A percentile compares a stretch with the other conserved stretches of the same genome.
phyloP scores from a whole-genome alignment of 1,284 basidiomycete genomes.

The Malassezia vespertilionis region DNA sequence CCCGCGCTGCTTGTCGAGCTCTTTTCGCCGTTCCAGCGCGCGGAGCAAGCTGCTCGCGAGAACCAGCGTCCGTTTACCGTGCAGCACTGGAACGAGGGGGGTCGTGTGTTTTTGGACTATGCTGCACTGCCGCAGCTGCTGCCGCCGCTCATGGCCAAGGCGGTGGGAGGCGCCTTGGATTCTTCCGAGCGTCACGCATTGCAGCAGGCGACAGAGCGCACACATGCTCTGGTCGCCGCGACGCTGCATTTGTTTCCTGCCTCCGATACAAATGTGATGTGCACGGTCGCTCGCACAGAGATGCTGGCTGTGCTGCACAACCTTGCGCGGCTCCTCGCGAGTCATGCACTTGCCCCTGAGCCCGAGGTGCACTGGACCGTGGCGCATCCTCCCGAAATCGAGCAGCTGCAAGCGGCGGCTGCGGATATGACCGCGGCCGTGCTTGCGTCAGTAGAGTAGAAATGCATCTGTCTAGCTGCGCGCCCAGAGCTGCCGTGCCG shows the following conservation, averaged over 20 bases:
- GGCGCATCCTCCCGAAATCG: slow-evolving; percentile 13
- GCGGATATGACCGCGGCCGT: slow-evolving; percentile 9
- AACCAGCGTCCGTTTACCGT: slow-evolving; percentile 46
- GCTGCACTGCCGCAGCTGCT: slow-evolving; percentile 53
- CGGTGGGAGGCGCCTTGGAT: slow-evolving; percentile 34
- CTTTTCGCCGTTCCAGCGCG: slow-evolving; percentile 60
- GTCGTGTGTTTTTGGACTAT: slow-evolving; percentile 37
- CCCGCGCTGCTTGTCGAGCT: slow-evolving; percentile 61
- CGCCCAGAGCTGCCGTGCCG: no score
- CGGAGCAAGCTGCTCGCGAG: slow-evolving; percentile 51
- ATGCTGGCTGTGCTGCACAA: slow-evolving; percentile 60
- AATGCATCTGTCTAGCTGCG: no score
- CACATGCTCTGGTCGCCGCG: slow-evolving; percentile 21
- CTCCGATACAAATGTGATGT: slow-evolving; percentile 46
- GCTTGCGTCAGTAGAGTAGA: slow-evolving; percentile 2
- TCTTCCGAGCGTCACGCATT: slow-evolving; percentile 52
- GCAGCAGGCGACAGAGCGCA: slow-evolving; percentile 57
- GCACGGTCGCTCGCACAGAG: slow-evolving; percentile 58
- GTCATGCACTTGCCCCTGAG: slow-evolving; percentile 4
- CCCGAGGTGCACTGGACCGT: slow-evolving; percentile 11
- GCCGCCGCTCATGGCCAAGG: slow-evolving; percentile 53
- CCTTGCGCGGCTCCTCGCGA: slow-evolving; percentile 54
- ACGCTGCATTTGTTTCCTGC: slow-evolving; percentile 59
- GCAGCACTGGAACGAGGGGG: slow-evolving; percentile 41
- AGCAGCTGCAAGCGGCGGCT: slow-evolving; percentile 17